Base-by-base conservation (phyloP, 2,329 filamentous ascomycete species). In the Monilinia polystroma region DNA sequence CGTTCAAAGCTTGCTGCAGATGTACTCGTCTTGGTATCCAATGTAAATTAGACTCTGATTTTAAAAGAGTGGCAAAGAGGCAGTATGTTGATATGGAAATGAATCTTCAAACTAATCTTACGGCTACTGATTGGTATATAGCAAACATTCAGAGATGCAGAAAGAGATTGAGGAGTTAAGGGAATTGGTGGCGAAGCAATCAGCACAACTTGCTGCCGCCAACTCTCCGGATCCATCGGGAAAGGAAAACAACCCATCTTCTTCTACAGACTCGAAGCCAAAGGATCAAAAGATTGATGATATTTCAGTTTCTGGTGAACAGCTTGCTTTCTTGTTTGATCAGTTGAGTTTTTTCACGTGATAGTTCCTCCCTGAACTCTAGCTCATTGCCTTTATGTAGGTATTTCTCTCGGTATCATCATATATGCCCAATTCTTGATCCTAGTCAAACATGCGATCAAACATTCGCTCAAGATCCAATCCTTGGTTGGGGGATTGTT, bases 401-500 rank as follows among this genome's bases (percentile, higher is more conserved):
- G 66, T 90, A 86, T 77, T 90, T 89, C 77, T 81, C 81, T 12
- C 81, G 82, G 65, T 89, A 88, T 75, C 87, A 90, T 72, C 84
- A 84, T 0, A 89, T 87, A 70, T 78, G 90, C 35, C 86, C 87
- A 0, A 84, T 90, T 69, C 80, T 90, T 52, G 85, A 88, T 68
- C 80, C 80, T 47, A 76, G 81, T 8, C 79, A 81, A 67, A 77
- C 80, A 11, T 82, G 85, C 4, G 84, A 88, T 35, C 81, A 85
- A 60, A 88, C 85, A 74, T 84, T 84, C 70, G 80, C 80, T 18
- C 78, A 82, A 45, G 87, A 84, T 54, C 85, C 84, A n/a, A 77
- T 90, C 7, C 80, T 90, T n/a, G 89, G 89, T 76, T 90, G 87
- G 87, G 85, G 85, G 35, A 85, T 90, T 58, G 80, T 89, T 55